Percentiles rank a stretch among this genome's conserved stretches.
These are phyloP conservation scores for Pseudogymnoascus sp. DNA, from an alignment of 2,329 filamentous ascomycete species.

Conservation along the genomic window DNA sequence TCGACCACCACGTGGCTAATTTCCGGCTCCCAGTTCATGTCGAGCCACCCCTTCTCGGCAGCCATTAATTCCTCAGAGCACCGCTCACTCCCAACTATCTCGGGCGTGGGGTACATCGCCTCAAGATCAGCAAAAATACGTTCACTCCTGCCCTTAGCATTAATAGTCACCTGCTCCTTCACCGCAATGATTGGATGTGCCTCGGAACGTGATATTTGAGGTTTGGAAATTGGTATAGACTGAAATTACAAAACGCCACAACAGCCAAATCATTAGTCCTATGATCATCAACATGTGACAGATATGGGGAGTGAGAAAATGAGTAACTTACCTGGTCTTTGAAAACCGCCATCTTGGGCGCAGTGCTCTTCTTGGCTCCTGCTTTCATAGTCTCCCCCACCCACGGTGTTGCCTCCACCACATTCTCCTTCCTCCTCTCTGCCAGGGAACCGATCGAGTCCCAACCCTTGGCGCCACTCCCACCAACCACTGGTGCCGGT, in stretches of 20 bases:
- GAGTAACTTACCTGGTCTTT: constrained; percentile 79
- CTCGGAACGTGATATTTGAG: constrained; percentile 37
- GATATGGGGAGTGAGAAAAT: constrained; percentile 25
- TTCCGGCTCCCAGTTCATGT: constrained; percentile 44
- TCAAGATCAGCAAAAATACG: constrained; percentile 81
- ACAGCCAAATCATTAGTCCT: constrained; percentile 79
- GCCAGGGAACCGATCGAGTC: constrained; percentile 80
- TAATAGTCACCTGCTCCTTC: constrained; percentile 70
- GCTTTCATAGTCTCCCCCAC: constrained; percentile 82
- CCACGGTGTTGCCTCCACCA: constrained; percentile 80
- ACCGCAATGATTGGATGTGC: constrained; percentile 53
- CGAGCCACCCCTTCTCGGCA: constrained; percentile 60
- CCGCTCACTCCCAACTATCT: constrained; percentile 63
- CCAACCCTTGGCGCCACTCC: constrained; percentile 64
- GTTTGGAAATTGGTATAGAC: constrained; percentile 43
- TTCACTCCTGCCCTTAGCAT: constrained; percentile 78
- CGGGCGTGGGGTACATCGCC: constrained; percentile 71
- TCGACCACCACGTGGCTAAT: neutral
- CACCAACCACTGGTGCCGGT: constrained; percentile 46
- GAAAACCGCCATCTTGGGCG: constrained; percentile 83
- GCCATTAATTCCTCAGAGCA: constrained; percentile 92
- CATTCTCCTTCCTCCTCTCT: constrained; percentile 91
- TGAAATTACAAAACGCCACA: constrained; percentile 49
- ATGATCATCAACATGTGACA: constrained; percentile 73
- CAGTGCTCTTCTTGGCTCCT: constrained; percentile 69